Percentiles rank a stretch among this genome's conserved stretches.
Evolutionary conservation across 1,284 basidiomycete species (phyloP).

Genomic region (Fomitopsis palustris): DNA sequence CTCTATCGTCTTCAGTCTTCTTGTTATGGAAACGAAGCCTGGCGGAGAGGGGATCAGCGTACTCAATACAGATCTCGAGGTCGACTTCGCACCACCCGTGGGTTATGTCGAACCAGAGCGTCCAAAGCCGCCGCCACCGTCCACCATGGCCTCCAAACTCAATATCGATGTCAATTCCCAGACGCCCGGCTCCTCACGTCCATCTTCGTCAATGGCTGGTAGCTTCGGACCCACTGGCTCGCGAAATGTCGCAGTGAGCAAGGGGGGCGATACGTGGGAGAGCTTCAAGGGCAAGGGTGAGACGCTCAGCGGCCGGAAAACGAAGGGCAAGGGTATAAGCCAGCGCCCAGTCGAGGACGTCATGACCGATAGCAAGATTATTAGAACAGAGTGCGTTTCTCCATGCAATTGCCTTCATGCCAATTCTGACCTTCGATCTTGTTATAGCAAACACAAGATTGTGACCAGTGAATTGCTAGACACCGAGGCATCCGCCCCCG

Average conservation of each 20-base stretch:
- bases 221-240: conserved; percentile 53
- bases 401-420: not conserved
- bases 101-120: conserved; percentile 90
- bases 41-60: conserved; percentile 88
- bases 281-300: conserved; percentile 93
- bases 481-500: conserved; percentile 79
- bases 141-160: conserved; percentile 97
- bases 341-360: conserved; percentile 80
- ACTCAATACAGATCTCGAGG: conserved; percentile 95
- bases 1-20: conserved; percentile 89
- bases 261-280: conserved; percentile 80
- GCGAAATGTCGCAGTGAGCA: conserved; percentile 53
- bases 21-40: conserved; percentile 93
- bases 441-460: conserved; percentile 72
- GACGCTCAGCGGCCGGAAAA: conserved; percentile 82
- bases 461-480: conserved; percentile 83
- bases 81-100: conserved; percentile 76
- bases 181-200: conserved; percentile 78
- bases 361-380: conserved; percentile 82
- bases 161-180: conserved; percentile 89
- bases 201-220: conserved; percentile 70
- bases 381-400: conserved; percentile 69
- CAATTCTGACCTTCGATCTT: conserved; percentile 5
- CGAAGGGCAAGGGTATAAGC: conserved; percentile 88
- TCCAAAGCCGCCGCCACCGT: conserved; percentile 74